Conservation (phyloP, 805 yeast species). For the Torulaspora maleeae region DNA sequence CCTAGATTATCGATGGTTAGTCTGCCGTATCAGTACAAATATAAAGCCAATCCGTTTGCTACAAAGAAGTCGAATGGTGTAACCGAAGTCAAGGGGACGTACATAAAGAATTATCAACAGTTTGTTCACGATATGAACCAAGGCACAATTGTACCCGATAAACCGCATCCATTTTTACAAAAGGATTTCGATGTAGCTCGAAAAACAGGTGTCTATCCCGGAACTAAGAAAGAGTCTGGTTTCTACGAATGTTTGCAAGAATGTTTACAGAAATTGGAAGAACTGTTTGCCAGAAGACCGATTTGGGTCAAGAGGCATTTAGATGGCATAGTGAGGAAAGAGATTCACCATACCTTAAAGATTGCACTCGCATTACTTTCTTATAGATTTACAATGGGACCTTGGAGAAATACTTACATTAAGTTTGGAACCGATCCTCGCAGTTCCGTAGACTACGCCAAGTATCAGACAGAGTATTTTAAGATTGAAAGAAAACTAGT, state of each 20-base stretch:
- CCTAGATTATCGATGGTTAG: conserved; percentile 73
- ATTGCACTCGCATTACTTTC: conserved; percentile 82
- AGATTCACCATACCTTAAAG: conserved; percentile 45
- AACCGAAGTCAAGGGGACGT: conserved; percentile 42
- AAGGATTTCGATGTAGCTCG: conserved; percentile 41
- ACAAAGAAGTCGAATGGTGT: conserved; percentile 52
- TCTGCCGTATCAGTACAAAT: conserved; percentile 74
- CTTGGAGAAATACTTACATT: conserved; percentile 87
- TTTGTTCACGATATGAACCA: conserved; percentile 44
- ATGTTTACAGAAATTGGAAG: conserved; percentile 32
- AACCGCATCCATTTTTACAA: conserved; percentile 48
- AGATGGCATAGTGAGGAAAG: conserved; percentile 46
- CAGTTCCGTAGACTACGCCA: conserved; percentile 47
- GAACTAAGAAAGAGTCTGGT: conserved; percentile 33
- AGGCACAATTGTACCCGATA: conserved; percentile 43
- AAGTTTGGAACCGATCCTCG: conserved; percentile 76
- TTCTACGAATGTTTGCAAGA: conserved; percentile 31
- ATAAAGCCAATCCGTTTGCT: conserved; percentile 64
- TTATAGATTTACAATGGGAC: conserved; percentile 80
- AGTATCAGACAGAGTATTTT: conserved; percentile 83
- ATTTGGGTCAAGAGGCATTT: conserved; percentile 81
- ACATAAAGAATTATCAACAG: conserved; percentile 41
- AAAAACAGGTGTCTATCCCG: conserved; percentile 32
- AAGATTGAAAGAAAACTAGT: conserved; percentile 34
- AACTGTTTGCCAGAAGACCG: conserved; percentile 65